Base-by-base conservation (phyloP, 768 basidiomycete genomes). In the Strobilomyces confusus region DNA sequence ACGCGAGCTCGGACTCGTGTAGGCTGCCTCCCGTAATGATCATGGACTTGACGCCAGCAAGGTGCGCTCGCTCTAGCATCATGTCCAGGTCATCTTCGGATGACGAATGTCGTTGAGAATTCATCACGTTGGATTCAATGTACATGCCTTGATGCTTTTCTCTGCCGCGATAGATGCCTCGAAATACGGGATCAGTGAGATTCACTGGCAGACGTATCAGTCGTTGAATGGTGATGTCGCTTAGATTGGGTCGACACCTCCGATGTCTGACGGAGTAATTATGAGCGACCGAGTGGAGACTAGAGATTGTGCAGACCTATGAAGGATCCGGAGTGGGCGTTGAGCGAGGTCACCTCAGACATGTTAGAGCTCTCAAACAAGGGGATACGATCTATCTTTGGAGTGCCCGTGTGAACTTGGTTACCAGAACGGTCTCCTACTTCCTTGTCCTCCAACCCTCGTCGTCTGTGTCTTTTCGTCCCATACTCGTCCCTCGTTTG, bases 21-120 rank as follows among this genome's bases (percentile, higher is more conserved):
- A 92, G 69, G 47, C 82, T 86, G 2, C 83, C 83, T 0, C 90
- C 89, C 2, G 90, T 92, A 44, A 93, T 79, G 62, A 92, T 80
- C 75, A 89, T 84, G 19, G 78, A 79, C 56, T 77, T 76, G 15
- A 92, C 81, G 1, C 87, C 86, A 4, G 84, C 83, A 8, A 66
- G 66, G 33, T 69, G 70, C 0, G 85, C 77, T 49, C 90, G 77
- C 17, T 71, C 67, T 12, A 90, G 61, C 57, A 93, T 73, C 15
- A 72, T 71, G 15, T 75, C 71, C 8, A 92, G 69, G 63, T 92
- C 89, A 61, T 88, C 86, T 83, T 63, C 17, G 14, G 23, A 49
- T 33, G 2, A 12, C 13, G 37, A 14, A 13, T 26, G 37, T 47
- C 12, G 26, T 22, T 22, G 15, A 22, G 34, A 9, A 34, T 29